Percentiles rank a stretch among this genome's conserved stretches.
phyloP scores from a whole-genome alignment of 768 basidiomycete genomes.

The Psilocybe tampanensis region DNA sequence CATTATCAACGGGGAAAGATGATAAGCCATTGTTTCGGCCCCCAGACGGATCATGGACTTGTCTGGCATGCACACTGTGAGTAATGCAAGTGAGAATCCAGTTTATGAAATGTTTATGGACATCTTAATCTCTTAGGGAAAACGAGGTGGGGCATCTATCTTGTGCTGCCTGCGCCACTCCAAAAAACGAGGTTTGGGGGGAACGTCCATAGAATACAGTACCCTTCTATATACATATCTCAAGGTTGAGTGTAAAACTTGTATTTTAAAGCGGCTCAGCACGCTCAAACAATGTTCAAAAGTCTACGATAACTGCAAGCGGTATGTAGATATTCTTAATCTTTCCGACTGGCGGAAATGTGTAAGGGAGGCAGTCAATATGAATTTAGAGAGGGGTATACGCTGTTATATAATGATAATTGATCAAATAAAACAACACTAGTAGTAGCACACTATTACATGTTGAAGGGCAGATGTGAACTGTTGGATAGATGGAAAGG shows the following conservation, averaged over 20 bases:
- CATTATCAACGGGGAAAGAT: background rate
- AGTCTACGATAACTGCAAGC: background rate
- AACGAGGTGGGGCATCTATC: constrained; percentile 57
- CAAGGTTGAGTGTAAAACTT: too few relatives aligned
- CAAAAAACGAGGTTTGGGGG: constrained; percentile 40
- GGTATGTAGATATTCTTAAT: too few relatives aligned
- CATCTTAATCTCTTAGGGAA: constrained; percentile 35
- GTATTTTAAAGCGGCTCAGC: too few relatives aligned
- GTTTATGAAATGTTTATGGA: constrained; percentile 6
- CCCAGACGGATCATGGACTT: constrained; percentile 45
- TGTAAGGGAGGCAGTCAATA: constrained; percentile 1
- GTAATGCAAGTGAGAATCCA: constrained; percentile 22
- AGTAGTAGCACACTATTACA: constrained; percentile 17
- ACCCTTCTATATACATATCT: too few relatives aligned
- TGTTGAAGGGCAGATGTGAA: constrained; percentile 14
- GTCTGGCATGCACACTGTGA: constrained; percentile 67
- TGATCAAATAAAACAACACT: constrained; percentile 14
- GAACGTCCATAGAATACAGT: background rate
- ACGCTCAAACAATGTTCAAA: too few relatives aligned
- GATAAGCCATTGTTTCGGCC: background rate
- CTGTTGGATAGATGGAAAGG: constrained; percentile 9
- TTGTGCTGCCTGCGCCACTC: constrained; percentile 64
- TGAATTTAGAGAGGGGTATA: constrained; percentile 22
- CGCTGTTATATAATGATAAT: constrained; percentile 17
- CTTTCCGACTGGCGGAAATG: too few relatives aligned